A percentile compares a stretch with the other conserved stretches of the same genome.
These are phyloP conservation scores for Ophiocordyceps camponoti-leonardi DNA, from an alignment of 2,329 filamentous ascomycete species.

Conservation along the genomic window DNA sequence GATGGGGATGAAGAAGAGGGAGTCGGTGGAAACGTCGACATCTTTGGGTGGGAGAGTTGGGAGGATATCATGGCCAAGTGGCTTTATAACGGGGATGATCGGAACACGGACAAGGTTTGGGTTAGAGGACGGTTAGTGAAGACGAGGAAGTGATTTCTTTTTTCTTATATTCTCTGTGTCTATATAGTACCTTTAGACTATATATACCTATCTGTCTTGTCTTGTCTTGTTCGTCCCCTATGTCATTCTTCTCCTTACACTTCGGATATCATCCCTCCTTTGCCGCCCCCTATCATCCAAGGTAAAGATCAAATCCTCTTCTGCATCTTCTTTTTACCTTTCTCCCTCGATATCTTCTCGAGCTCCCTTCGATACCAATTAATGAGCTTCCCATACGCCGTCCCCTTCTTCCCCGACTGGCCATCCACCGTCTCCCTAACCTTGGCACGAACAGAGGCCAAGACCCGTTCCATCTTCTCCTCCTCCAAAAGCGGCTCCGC, in stretches of 20 bases:
- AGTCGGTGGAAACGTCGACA: slow-evolving; percentile 52
- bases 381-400: not conserved
- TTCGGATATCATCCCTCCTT: no score
- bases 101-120: slow-evolving; percentile 82
- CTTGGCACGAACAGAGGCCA: not conserved
- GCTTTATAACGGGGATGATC: slow-evolving; percentile 84
- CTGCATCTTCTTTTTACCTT: not conserved
- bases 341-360: not conserved
- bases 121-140: slow-evolving; percentile 62
- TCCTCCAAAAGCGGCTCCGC: not conserved
- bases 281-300: no score
- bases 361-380: not conserved
- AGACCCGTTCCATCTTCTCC: not conserved
- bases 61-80: slow-evolving; percentile 79
- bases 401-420: not conserved
- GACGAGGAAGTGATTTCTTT: no score
- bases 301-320: not conserved
- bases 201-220: no score
- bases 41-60: slow-evolving; percentile 89
- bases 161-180: no score
- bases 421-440: not conserved
- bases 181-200: no score
- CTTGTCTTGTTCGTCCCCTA: no score
- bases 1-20: slow-evolving; percentile 13
- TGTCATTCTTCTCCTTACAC: no score